phyloP scores from a whole-genome alignment of 75 land plant species.

The Isoetes taiwanensis region DNA sequence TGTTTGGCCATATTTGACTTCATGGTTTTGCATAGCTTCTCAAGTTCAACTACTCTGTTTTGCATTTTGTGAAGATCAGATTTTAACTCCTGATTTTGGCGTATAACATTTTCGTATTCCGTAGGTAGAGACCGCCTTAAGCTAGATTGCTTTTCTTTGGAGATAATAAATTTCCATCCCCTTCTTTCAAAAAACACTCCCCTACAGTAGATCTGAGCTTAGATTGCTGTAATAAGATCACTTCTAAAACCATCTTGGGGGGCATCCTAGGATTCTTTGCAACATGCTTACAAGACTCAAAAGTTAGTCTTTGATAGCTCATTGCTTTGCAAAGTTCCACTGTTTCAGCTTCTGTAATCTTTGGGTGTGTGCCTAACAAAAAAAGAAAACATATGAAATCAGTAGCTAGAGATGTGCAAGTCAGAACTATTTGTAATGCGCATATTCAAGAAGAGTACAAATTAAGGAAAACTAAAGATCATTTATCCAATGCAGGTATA shows the following conservation, averaged over 20 bases:
- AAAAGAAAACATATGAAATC: not conserved
- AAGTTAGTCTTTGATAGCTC: slow-evolving; percentile 56
- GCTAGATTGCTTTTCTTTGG: slow-evolving; percentile 34
- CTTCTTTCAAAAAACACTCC: not conserved
- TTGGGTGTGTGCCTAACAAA: slow-evolving; percentile 45
- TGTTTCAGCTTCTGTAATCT: slow-evolving; percentile 50
- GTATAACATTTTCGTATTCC: slow-evolving; percentile 10
- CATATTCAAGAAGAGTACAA: not conserved
- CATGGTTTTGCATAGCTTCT: slow-evolving; percentile 53
- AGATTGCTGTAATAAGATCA: slow-evolving; percentile 41
- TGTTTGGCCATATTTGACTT: slow-evolving; percentile 50
- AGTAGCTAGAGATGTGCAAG: not conserved
- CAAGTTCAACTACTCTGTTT: slow-evolving; percentile 53
- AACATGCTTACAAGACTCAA: slow-evolving; percentile 47
- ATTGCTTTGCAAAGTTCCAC: slow-evolving; percentile 39
- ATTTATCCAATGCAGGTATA: too few relatives aligned
- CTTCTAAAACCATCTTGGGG: slow-evolving; percentile 41
- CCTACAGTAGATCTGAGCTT: slow-evolving; percentile 33
- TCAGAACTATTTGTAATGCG: not conserved
- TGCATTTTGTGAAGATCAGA: slow-evolving; percentile 54
- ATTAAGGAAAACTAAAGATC: not conserved
- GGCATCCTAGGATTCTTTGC: slow-evolving; percentile 55
- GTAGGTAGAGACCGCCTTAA: too few relatives aligned
- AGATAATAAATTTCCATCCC: slow-evolving; percentile 16
- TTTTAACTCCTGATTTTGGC: slow-evolving; percentile 39